A percentile compares a stretch with the other conserved stretches of the same genome.
Evolutionary conservation across 2,329 filamentous ascomycete genomes (phyloP).

Genomic region (Daldinia sp.): DNA sequence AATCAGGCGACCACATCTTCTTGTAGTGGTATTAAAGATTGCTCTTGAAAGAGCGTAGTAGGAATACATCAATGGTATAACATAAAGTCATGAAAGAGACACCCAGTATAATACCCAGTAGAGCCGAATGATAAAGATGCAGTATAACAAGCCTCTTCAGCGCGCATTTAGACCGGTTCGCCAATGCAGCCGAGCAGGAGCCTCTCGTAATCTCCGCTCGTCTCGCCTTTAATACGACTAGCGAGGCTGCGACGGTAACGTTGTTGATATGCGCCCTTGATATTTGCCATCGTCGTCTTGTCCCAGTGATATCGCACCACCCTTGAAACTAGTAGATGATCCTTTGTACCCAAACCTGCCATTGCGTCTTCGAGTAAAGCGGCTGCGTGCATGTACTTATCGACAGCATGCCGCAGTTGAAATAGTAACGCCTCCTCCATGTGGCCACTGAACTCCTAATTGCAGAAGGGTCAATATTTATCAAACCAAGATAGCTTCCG

Average conservation of each 20-base stretch:
- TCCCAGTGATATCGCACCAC: conserved; percentile 89
- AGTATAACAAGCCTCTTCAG: conserved; percentile 7
- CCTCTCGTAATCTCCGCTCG: conserved; percentile 83
- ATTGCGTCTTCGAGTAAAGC: conserved; percentile 86
- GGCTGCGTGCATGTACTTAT: conserved; percentile 88
- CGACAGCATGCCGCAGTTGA: conserved; percentile 80
- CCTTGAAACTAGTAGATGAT: conserved; percentile 80
- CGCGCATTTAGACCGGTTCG: conserved; percentile 50
- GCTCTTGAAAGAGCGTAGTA: neutral
- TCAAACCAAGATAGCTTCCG: neutral
- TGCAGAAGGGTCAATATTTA: conserved; percentile 25
- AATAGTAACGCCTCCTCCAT: conserved; percentile 87
- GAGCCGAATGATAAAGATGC: neutral
- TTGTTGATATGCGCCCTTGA: conserved; percentile 82
- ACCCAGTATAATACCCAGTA: neutral
- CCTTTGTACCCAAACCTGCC: conserved; percentile 88
- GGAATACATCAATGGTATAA: conserved; percentile 4
- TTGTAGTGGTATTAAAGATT: neutral
- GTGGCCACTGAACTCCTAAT: conserved; percentile 85
- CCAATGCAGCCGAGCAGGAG: conserved; percentile 78
- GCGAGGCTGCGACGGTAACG: conserved; percentile 76
- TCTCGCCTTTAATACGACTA: conserved; percentile 81
- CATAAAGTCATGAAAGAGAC: conserved; percentile 12
- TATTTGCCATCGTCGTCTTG: conserved; percentile 76
- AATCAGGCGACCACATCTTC: neutral